phyloP scores from a whole-genome alignment of 768 basidiomycete species.

The Trametes cinnabarina region DNA sequence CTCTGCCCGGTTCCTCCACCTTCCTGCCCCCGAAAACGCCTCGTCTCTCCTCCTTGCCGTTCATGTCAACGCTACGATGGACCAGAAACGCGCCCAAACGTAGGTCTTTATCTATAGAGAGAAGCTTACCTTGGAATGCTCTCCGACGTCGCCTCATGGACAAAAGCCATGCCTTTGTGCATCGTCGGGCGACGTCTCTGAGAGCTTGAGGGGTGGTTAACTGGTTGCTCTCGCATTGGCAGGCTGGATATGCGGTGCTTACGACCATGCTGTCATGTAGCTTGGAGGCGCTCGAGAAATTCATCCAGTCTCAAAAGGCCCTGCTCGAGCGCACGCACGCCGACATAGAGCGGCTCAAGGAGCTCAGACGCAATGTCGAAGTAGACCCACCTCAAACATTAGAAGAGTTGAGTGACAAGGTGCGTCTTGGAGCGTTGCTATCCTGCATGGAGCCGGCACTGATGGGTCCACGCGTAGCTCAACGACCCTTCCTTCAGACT shows the following conservation, averaged over 20 bases:
- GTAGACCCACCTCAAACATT: conserved; percentile 35
- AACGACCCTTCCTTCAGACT: conserved; percentile 35
- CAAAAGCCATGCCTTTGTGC: too few relatives aligned
- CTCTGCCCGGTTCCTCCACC: neutral
- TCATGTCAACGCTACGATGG: conserved; percentile 13
- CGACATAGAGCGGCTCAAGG: conserved; percentile 58
- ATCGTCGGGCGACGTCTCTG: too few relatives aligned
- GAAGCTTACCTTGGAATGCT: too few relatives aligned
- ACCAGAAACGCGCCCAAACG: conserved; percentile 14
- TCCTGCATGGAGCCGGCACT: neutral
- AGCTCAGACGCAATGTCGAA: conserved; percentile 41
- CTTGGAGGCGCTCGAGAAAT: conserved; percentile 64
- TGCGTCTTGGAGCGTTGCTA: conserved; percentile 23
- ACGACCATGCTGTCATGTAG: conserved; percentile 27
- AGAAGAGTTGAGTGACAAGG: conserved; percentile 35
- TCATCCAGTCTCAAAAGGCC: conserved; percentile 58
- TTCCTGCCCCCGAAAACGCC: neutral
- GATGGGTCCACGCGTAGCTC: conserved; percentile 25
- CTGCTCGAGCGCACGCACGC: conserved; percentile 58
- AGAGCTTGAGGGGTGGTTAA: too few relatives aligned
- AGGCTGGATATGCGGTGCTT: too few relatives aligned
- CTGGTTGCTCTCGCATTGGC: too few relatives aligned
- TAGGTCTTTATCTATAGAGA: neutral
- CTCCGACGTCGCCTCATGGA: too few relatives aligned
- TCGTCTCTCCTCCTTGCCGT: neutral